phyloP scores from a whole-genome alignment of 2,329 filamentous ascomycete genomes.

The Botrytis porri region DNA sequence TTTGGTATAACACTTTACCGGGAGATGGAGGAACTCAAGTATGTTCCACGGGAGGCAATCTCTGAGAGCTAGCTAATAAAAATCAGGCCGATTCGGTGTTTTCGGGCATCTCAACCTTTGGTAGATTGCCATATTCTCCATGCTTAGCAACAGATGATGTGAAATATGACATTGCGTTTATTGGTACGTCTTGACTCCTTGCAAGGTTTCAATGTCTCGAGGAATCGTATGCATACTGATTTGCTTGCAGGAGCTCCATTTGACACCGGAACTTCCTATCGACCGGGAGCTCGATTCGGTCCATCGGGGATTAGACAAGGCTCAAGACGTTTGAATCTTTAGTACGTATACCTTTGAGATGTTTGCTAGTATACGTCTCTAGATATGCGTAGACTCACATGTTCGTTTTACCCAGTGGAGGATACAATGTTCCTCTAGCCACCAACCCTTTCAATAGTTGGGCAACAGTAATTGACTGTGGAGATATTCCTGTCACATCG shows the following conservation, averaged over 20 bases:
- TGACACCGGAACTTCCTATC: slow-evolving; percentile 81
- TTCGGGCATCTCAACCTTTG: slow-evolving; percentile 84
- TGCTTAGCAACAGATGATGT: slow-evolving; percentile 69
- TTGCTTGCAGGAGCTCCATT: slow-evolving; percentile 65
- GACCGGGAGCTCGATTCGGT: slow-evolving; percentile 79
- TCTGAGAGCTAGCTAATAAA: slow-evolving; percentile 18
- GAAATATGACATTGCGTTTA: slow-evolving; percentile 81
- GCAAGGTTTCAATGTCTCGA: slow-evolving; percentile 12
- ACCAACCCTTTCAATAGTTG: slow-evolving; percentile 81
- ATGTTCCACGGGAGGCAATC: slow-evolving; percentile 27
- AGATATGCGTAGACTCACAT: slow-evolving; percentile 39
- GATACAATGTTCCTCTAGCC: slow-evolving; percentile 78
- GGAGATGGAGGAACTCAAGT: slow-evolving; percentile 84
- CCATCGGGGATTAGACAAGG: slow-evolving; percentile 83
- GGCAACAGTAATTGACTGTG: slow-evolving; percentile 78
- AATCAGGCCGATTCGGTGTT: slow-evolving; percentile 79
- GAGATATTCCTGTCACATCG: slow-evolving; percentile 82
- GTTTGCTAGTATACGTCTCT: slow-evolving; percentile 28
- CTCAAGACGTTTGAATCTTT: slow-evolving; percentile 80
- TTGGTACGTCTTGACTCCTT: slow-evolving; percentile 51
- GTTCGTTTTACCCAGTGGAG: slow-evolving; percentile 59
- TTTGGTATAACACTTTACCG: slow-evolving; percentile 82
- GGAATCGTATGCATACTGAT: slow-evolving; percentile 14
- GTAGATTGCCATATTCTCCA: slow-evolving; percentile 72
- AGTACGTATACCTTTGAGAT: slow-evolving; percentile 54